Evolutionary conservation across 2,329 filamentous ascomycete genomes (phyloP), one percentile per base, ranked within the genome.

Genomic region (Xylariaceae sp.): DNA sequence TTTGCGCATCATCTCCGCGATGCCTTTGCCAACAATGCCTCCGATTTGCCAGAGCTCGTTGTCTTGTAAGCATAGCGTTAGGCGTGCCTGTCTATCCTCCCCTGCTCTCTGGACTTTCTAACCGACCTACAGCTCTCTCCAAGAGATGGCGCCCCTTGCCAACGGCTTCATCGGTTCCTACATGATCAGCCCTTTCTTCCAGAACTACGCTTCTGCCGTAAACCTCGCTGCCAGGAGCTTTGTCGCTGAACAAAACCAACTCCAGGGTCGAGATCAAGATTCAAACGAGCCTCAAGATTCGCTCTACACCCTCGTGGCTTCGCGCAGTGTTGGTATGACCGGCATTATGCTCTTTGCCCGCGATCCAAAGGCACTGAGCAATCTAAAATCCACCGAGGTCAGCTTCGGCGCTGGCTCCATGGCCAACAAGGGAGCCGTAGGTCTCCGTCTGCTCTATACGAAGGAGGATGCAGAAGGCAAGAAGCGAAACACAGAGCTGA

Each of bases 341-440:
- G 91, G 81, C 21, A 81, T 97, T 47, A 83, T 97, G 77, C 79
- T 96, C 16, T 96, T 96, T 68, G 87, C 86, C 18, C 83, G 83
- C 53, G 78, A 86, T 40, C 76, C 80, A 0, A 71, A 78, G 8
- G 76, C 79, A 21, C 75, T 96, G 48, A 74, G 75, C 49, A 76
- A 81, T 64, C 74, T 94, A n/a, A 81, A 89, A 60, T 85, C 83
- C n/a, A 89, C 87, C 2, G 88, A 88, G 49, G 86, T 91, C 2
- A 92, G 94, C 0, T 87, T 96, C 46, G 94, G 94, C 0, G 71
- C 91, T 1, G 86, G 85, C 54, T 87, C 92, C 47, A 94, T 96
- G 87, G 94, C 91, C 15, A 96, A 96, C 71, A 99, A 99, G 72
- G 94, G 92, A 29, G 92, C 91, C 3, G 87, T 95, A 0, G 94